Evolutionary conservation across 768 basidiomycete genomes (phyloP), one percentile per base, ranked within the genome.

Genomic region (Saitozyma podzolica): DNA sequence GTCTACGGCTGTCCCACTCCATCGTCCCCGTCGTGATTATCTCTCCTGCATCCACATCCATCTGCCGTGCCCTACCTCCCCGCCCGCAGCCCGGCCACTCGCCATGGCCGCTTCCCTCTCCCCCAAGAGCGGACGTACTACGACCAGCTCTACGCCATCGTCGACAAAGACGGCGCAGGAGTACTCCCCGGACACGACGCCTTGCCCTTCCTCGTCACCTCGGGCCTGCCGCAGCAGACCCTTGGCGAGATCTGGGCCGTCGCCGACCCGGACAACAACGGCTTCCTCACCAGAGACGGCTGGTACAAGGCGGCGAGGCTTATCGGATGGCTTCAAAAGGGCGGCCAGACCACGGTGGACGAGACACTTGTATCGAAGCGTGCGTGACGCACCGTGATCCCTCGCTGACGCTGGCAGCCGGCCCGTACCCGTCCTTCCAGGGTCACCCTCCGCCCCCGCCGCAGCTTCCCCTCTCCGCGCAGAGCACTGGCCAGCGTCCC

Each of bases 231-330:
- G 45, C 87, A 91, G 9, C 82, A 84, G 16, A 84, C 85, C 42
- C 86, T 99, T 65, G 91, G 94, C 50, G 91, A 96, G 81, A 88
- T 99, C 66, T 99, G 96, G 95, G 85, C 83, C 62, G 82, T 98
- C 62, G 88, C 92, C 54, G 96, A 99, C 82, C 87, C 89, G 59
- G 88, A 93, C 40, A 94, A 97, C 83, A 90, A 90, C 64, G 96
- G 96, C 2, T 92, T 88, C 82, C 85, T 99, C 58, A 88, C 92
- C 10, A 87, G 85, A 67, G 93, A 91, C 75, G 90, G 90, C 50
- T 90, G 92, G 70, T 87, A 91, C 16, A 83, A 89, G 63, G 93
- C 91, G 37, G 83, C 95, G n/a, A 84, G 96, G 61, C 83, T 98
- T 55, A 92, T 99, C 64, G 92, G 90, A 5, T 90, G 90, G 84